Percentiles rank a stretch among this genome's conserved stretches.
Evolutionary conservation across 805 yeast genomes (phyloP).

Genomic region (Priceomyces melissophilus): DNA sequence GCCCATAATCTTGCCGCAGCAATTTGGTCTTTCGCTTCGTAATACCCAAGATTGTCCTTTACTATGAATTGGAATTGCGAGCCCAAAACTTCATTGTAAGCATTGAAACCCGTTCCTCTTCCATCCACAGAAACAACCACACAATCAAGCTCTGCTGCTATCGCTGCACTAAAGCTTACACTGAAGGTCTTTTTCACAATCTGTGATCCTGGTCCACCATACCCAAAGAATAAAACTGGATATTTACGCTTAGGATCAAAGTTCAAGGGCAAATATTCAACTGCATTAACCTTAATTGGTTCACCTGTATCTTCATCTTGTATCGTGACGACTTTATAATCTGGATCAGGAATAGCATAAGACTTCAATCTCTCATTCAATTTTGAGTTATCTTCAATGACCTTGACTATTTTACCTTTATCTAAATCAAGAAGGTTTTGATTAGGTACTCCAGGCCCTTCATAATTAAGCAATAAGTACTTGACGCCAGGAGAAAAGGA

Average conservation of each 20-base stretch:
- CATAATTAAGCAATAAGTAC: slow-evolving; percentile 64
- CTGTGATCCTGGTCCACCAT: slow-evolving; percentile 97
- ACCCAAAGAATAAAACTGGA: slow-evolving; percentile 85
- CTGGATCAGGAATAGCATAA: slow-evolving; percentile 56
- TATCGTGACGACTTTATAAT: slow-evolving; percentile 51
- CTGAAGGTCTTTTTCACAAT: slow-evolving; percentile 61
- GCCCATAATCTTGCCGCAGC: slow-evolving; percentile 77
- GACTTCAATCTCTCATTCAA: slow-evolving; percentile 35
- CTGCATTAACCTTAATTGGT: slow-evolving; percentile 54
- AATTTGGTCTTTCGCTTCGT: slow-evolving; percentile 85
- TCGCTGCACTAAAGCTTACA: slow-evolving; percentile 66
- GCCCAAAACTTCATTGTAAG: slow-evolving; percentile 45
- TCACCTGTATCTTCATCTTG: slow-evolving; percentile 49
- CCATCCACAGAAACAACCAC: slow-evolving; percentile 96
- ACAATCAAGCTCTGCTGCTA: slow-evolving; percentile 74
- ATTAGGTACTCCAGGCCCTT: slow-evolving; percentile 77
- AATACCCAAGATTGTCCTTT: slow-evolving; percentile 75
- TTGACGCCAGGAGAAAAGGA: slow-evolving; percentile 80
- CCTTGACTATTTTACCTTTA: slow-evolving; percentile 30
- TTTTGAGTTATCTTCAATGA: slow-evolving; percentile 46
- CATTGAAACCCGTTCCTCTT: slow-evolving; percentile 92
- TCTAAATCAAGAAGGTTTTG: slow-evolving; percentile 60
- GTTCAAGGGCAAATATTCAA: slow-evolving; percentile 73
- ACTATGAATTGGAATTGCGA: slow-evolving; percentile 68
- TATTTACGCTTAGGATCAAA: slow-evolving; percentile 64